Evolutionary conservation across 352 stramenopile genomes (phyloP).

Genomic region (Phytophthora sansomeana): DNA sequence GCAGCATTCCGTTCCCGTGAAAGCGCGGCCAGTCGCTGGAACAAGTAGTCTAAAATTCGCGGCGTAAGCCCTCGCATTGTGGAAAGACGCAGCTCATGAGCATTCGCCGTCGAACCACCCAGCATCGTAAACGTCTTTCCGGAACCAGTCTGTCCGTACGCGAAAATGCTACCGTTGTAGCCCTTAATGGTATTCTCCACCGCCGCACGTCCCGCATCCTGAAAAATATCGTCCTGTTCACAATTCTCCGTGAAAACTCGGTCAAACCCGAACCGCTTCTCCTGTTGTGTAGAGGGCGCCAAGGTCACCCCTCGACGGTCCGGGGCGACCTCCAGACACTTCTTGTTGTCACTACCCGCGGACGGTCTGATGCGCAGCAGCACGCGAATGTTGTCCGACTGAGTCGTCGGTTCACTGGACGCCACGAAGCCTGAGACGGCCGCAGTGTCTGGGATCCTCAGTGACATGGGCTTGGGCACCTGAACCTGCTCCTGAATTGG

Average conservation of each 20-base stretch:
- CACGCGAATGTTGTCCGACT: constrained; percentile 77
- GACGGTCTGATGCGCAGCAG: constrained; percentile 65
- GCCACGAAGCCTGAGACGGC: constrained; percentile 16
- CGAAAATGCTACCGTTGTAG: constrained; percentile 92
- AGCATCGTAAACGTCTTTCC: constrained; percentile 93
- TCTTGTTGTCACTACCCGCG: constrained; percentile 34
- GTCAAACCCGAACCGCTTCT: constrained; percentile 90
- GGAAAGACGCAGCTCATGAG: constrained; percentile 56
- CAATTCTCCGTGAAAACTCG: constrained; percentile 75
- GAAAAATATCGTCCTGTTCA: constrained; percentile 84
- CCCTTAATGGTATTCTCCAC: constrained; percentile 87
- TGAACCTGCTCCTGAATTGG: background rate
- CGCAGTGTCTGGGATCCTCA: constrained; percentile 1
- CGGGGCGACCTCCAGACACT: constrained; percentile 65
- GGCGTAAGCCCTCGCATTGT: constrained; percentile 79
- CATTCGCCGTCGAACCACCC: constrained; percentile 45
- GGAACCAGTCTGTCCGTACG: constrained; percentile 89
- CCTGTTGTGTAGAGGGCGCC: constrained; percentile 62
- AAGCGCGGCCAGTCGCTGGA: constrained; percentile 58
- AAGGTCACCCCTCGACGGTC: constrained; percentile 72
- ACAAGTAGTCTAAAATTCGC: constrained; percentile 87
- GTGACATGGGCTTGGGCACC: background rate
- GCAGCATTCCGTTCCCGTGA: constrained; percentile 50
- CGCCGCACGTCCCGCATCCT: constrained; percentile 71
- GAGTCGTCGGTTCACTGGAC: constrained; percentile 5